A percentile compares a stretch with the other conserved stretches of the same genome.
Conservation (phyloP, 202 grass and related monocot genomes). For the Panicum hallii region DNA sequence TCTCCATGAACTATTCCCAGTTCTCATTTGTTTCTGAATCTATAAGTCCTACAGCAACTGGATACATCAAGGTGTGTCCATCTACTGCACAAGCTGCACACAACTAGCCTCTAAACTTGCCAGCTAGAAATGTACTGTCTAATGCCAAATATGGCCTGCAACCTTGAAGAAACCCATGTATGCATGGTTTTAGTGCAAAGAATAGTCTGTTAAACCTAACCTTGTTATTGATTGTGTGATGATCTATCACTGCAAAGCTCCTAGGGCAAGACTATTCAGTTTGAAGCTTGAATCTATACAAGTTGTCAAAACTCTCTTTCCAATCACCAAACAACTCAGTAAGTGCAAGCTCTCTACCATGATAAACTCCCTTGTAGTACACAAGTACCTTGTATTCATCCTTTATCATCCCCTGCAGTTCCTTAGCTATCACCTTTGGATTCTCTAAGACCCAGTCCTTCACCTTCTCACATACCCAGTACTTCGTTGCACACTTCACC, state of each 20-base stretch:
- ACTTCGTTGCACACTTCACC: not conserved
- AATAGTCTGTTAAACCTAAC: not conserved
- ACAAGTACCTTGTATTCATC: not conserved
- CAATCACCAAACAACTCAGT: not conserved
- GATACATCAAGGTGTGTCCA: conserved; percentile 13
- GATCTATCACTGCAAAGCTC: not conserved
- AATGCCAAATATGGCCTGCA: not conserved
- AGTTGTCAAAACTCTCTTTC: not conserved
- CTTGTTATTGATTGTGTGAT: not conserved
- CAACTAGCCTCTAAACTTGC: not conserved
- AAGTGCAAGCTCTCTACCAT: not conserved
- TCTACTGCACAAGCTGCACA: not conserved
- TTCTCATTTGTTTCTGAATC: conserved; percentile 18
- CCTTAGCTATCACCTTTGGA: not conserved
- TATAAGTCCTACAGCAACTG: not conserved
- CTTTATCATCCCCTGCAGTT: not conserved
- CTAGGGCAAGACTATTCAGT: not conserved
- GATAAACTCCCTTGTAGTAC: not conserved
- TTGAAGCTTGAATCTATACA: not conserved
- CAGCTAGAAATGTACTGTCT: not conserved
- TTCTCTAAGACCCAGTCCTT: not conserved
- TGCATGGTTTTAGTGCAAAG: not conserved
- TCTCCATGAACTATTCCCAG: conserved; percentile 1
- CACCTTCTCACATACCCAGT: not conserved
- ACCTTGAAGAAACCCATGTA: not conserved